Evolutionary conservation across 2,329 filamentous ascomycete genomes (phyloP), one percentile per base, ranked within the genome.

Genomic region (Pestalotiopsis fici): DNA sequence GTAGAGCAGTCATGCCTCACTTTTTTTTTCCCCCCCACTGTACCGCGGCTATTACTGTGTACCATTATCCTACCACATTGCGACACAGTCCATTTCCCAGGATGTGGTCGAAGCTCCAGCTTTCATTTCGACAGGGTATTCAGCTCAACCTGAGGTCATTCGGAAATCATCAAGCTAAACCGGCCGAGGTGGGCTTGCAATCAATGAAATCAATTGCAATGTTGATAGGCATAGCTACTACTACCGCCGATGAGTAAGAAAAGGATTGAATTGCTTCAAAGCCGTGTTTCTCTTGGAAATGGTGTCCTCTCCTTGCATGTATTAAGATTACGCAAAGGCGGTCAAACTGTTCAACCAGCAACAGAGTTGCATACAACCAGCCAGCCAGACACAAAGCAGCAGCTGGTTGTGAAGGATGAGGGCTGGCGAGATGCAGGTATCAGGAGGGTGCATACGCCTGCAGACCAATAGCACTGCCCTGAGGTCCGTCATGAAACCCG

Each of bases 401-500:
- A 57, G 55, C 55, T 57, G 55, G 12, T 27, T n/a, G 13, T 55
- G 39, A 31, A 39, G 31, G 57, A 27, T 39, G 56, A 64, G 25
- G 69, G 67, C 69, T 59, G 43, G 66, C 68, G 67, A 61, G 70
- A 77, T 80, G 79, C 79, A 80, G 76, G 72, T 66, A 68, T 74
- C 79, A 78, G 79, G 79, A 79, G 79, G 77, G n/a, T 80, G 79
- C 78, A 81, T 78, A 69, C 59, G 56, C 70, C 59, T 67, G 43
- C 69, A 71, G 68, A 68, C 76, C 77, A 79, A 78, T 78, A 71
- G 69, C 62, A 57, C 65, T 31, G 60, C 47, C 50, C 31, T 54
- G 67, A 67, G 63, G 39, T 68, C 15, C 68, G 59, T 75, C 72
- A 74, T 80, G 78, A 81, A 80, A 81, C 79, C 57, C 57, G 43